phyloP scores from a whole-genome alignment of 345 rosid genomes.

The Sisymbrium irio region DNA sequence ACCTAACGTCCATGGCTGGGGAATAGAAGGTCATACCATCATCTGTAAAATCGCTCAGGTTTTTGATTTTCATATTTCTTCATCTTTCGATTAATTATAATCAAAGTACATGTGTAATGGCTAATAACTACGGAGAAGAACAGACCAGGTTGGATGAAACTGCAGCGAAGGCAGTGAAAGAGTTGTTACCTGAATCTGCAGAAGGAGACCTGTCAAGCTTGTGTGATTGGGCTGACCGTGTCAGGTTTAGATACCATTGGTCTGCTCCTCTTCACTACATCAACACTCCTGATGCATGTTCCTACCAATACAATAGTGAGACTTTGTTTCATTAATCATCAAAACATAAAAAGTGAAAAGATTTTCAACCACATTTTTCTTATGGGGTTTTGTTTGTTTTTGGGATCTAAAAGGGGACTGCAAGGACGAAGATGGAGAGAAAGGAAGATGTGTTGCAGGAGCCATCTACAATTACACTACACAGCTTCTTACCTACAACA shows the following conservation, averaged over 20 bases:
- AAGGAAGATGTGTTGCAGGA: constrained; percentile 80
- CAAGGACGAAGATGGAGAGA: constrained; percentile 60
- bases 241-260: constrained; percentile 70
- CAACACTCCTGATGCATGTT: constrained; percentile 71
- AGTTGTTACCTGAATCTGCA: constrained; percentile 57
- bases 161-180: constrained; percentile 53
- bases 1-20: constrained; percentile 48
- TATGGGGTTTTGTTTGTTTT: neutral
- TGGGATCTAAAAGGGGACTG: constrained; percentile 64
- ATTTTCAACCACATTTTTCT: neutral
- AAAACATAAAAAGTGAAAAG: neutral
- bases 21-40: constrained; percentile 66
- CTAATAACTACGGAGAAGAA: neutral
- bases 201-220: constrained; percentile 58
- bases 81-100: neutral
- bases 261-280: constrained; percentile 70
- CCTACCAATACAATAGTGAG: constrained; percentile 57
- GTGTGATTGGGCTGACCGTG: constrained; percentile 74
- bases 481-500: constrained; percentile 65
- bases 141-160: constrained; percentile 60
- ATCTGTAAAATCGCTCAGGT: constrained; percentile 81
- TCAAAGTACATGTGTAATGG: neutral
- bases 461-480: constrained; percentile 88
- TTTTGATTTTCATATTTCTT: neutral
- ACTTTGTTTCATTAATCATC: neutral